These are phyloP conservation scores for Trichoderma semiorbis DNA, from an alignment of 2,329 filamentous ascomycete species.

Conservation along the genomic window DNA sequence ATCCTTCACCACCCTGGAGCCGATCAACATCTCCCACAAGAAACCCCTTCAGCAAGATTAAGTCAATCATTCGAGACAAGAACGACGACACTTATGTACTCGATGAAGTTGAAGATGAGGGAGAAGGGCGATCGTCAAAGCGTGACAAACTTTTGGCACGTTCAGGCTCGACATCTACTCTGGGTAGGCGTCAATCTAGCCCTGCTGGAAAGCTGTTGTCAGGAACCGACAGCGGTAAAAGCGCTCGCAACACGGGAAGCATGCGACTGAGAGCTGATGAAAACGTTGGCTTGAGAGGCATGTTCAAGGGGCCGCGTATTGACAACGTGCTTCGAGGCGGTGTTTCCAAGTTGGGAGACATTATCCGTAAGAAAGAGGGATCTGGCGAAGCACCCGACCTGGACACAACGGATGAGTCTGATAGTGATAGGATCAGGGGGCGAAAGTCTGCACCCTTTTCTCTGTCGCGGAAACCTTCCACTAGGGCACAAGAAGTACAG, in stretches of 20 bases:
- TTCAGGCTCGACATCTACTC: slow-evolving; percentile 24
- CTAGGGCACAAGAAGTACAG: slow-evolving; percentile 30
- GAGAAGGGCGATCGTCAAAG: slow-evolving; percentile 26
- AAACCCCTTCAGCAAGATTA: slow-evolving; percentile 55
- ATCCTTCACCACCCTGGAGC: slow-evolving; percentile 61
- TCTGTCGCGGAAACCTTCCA: slow-evolving; percentile 35
- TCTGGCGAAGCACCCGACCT: slow-evolving; percentile 34
- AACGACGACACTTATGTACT: slow-evolving; percentile 41
- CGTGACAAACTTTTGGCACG: slow-evolving; percentile 26
- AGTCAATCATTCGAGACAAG: slow-evolving; percentile 54
- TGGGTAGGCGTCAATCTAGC: slow-evolving; percentile 18
- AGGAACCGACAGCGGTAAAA: slow-evolving; percentile 26
- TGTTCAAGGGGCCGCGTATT: slow-evolving; percentile 75
- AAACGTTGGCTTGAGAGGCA: slow-evolving; percentile 48
- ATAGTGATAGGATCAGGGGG: slow-evolving; percentile 41
- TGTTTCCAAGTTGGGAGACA: slow-evolving; percentile 54
- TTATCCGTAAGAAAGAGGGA: slow-evolving; percentile 54
- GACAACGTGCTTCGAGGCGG: slow-evolving; percentile 65
- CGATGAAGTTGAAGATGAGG: slow-evolving; percentile 34
- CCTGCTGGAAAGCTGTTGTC: slow-evolving; percentile 30
- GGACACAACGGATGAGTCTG: slow-evolving; percentile 49
- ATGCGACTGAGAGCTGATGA: slow-evolving; percentile 40
- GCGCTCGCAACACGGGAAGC: slow-evolving; percentile 42
- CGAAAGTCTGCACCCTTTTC: slow-evolving; percentile 35
- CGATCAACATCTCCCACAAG: slow-evolving; percentile 61